Percentiles rank a stretch among this genome's conserved stretches.
These are phyloP conservation scores for Malus sylvestris DNA, from an alignment of 306 rosid genomes.

Conservation along the genomic window DNA sequence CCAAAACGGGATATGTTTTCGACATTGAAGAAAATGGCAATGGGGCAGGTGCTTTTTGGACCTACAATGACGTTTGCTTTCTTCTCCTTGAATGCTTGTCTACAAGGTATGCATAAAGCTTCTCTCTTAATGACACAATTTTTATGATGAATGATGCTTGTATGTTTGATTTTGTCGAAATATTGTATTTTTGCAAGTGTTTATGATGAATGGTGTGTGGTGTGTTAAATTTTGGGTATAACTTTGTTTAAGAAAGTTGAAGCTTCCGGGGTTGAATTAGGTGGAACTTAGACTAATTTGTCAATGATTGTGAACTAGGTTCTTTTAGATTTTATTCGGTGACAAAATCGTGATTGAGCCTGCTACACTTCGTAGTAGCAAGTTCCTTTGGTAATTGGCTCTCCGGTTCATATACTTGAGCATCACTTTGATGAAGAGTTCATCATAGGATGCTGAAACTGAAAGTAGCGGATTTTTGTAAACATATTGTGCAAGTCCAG, in stretches of 20 bases:
- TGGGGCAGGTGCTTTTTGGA: conserved; percentile 80
- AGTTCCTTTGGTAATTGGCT: not conserved
- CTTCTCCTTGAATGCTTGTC: conserved; percentile 67
- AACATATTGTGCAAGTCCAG: not conserved
- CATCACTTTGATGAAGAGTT: not conserved
- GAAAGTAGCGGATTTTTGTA: too few relatives aligned
- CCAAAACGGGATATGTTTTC: conserved; percentile 67
- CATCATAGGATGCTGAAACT: not conserved
- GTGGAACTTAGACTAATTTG: not conserved
- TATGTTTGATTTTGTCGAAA: not conserved
- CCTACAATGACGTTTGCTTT: conserved; percentile 75
- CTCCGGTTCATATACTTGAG: not conserved
- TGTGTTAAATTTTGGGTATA: not conserved
- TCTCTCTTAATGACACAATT: not conserved
- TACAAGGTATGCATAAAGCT: conserved; percentile 57
- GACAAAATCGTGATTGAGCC: not conserved
- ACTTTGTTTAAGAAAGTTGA: not conserved
- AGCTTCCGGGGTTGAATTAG: not conserved
- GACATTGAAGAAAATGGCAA: conserved; percentile 73
- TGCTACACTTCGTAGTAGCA: not conserved
- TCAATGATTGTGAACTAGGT: not conserved
- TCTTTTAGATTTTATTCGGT: not conserved
- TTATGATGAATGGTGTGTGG: not conserved
- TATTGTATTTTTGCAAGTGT: not conserved
- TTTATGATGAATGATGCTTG: not conserved